Base-by-base conservation (phyloP, 1,284 basidiomycete genomes). In the Cronartium ribicola region DNA sequence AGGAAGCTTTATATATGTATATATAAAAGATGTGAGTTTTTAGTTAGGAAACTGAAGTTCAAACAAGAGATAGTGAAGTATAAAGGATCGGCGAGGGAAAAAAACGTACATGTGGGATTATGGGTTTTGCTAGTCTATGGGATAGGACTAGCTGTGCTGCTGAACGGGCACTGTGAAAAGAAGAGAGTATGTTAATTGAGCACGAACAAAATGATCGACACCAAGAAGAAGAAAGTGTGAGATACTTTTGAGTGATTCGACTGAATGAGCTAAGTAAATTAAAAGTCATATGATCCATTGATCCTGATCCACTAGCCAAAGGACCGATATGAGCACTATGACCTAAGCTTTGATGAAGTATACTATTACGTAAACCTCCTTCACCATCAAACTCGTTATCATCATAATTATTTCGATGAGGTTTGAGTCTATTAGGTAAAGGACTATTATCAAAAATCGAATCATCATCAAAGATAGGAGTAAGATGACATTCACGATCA, bases 141-240 rank as follows among this genome's bases (percentile, higher is more conserved):
- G 91, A 93, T 4, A 97, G 85, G 8, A 97, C 91, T 76, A 93
- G 90, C 79, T 94, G 92, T 0, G 91, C 92, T 0, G 91, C 93
- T 17, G 92, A 90, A 75, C 90, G 87, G 1, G 93, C 94, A 67
- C 95, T 89, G 1, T 89, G 91, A 75, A 91, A 89, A 10, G n/a
- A 95, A 83, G 22, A 92, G 84, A 2, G 90, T 89, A 63, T 63
- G 61, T 4, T 0, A 11, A 3, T 40, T 68, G 40, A 70, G 71
- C 22, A 17, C 39, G 37, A 37, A 41, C 36, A n/a, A 44, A 55
- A 29, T 44, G 11, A 55, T 60, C n/a, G 36, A 51, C 44, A 39
- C n/a, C 40, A 59, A 51, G 14, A 17, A 11, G 17, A 13, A n/a
- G 17, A 1, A 14, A 41, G 40, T 14, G n/a, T 37, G 41, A n/a